These are phyloP conservation scores for Talaromyces sp. DNA, from an alignment of 2,329 filamentous ascomycete species.

Conservation along the genomic window DNA sequence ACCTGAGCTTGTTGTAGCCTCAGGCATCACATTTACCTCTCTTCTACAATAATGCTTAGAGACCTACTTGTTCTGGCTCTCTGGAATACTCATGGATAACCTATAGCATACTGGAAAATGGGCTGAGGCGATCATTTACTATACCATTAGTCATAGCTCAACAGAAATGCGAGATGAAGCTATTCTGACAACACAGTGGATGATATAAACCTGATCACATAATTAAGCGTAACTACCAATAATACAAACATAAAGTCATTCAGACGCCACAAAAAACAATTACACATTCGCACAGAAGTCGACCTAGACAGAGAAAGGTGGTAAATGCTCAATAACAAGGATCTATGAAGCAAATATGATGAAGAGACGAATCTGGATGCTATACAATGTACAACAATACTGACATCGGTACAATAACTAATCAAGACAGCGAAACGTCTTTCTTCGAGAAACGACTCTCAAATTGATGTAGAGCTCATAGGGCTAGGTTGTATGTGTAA, in stretches of 20 bases:
- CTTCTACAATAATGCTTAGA: background rate
- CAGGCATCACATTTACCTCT: background rate
- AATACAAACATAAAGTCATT: background rate
- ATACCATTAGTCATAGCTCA: background rate
- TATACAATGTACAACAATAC: background rate
- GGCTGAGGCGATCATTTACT: background rate
- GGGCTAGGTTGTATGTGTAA: slow-evolving; percentile 66
- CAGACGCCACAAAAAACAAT: background rate
- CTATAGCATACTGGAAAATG: background rate
- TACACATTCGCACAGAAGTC: background rate
- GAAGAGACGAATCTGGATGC: background rate
- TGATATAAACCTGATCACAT: background rate
- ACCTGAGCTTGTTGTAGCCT: background rate
- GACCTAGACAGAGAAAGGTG: background rate
- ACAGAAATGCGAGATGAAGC: background rate
- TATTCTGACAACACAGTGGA: background rate
- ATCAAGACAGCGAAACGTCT: background rate
- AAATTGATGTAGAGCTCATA: slow-evolving; percentile 39
- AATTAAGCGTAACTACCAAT: background rate
- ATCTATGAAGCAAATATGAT: background rate
- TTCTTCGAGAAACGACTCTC: background rate
- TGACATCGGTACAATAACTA: background rate
- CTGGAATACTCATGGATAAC: background rate
- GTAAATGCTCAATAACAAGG: background rate
- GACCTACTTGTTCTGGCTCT: background rate